Evolutionary conservation across 31 red algal species (phyloP).

Genomic region (Odonthalia washingtoniensis): DNA sequence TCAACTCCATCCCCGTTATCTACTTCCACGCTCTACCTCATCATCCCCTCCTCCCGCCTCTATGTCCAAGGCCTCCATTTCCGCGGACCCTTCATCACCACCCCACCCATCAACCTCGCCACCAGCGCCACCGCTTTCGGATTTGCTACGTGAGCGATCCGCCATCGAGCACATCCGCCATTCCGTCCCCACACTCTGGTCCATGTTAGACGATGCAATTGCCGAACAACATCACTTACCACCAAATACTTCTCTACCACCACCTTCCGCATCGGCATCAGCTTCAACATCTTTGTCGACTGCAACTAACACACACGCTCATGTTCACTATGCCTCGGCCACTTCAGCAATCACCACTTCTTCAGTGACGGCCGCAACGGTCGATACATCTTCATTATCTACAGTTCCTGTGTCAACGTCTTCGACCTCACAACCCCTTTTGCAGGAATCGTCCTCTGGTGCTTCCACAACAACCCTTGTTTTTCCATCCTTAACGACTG

Average conservation of each 20-base stretch:
- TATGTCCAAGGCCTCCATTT: neutral
- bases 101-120: neutral
- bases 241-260: neutral
- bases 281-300: neutral
- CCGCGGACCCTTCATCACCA: neutral
- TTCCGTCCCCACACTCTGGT: slow-evolving; percentile 49
- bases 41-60: neutral
- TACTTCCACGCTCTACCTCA: neutral
- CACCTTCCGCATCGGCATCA: neutral
- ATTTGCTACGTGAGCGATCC: slow-evolving; percentile 67
- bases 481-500: neutral
- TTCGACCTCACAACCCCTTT: too few species aligned
- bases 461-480: too few species aligned
- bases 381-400: too few species aligned
- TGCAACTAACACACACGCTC: too few species aligned
- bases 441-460: too few species aligned
- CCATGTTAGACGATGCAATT: slow-evolving; percentile 33
- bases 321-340: too few species aligned
- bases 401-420: too few species aligned
- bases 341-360: too few species aligned
- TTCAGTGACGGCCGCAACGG: too few species aligned
- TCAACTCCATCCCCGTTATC: neutral
- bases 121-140: slow-evolving; percentile 22
- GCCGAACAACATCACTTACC: neutral
- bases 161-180: slow-evolving; percentile 51